Base-by-base conservation (phyloP, 139 green algal genomes). In the Closterium sp. region DNA sequence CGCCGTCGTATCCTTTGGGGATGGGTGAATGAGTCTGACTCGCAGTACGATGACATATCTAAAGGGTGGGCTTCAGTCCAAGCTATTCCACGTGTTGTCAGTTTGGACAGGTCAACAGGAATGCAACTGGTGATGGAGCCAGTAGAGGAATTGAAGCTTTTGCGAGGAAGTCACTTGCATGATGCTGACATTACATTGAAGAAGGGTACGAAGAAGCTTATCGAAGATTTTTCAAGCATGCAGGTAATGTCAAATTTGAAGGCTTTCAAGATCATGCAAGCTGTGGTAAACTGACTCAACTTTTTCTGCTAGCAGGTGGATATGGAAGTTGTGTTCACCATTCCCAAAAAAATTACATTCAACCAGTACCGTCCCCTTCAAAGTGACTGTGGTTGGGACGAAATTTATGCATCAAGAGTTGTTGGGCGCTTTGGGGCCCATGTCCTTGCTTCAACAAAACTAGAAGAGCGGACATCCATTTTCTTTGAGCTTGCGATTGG, bases 51-150 rank as follows among this genome's bases (percentile, higher is more conserved):
- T 23, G 87, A 93, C 34, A 33, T 92, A 33, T 33, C 31, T 30
- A 92, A 92, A 36, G 90, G 90, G 8, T 93, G 90, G 90, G 90
- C 90, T 21, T 92, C 87, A 23, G 64, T 93, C 19, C 34, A 88
- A 34, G 90, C 90, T 0, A 91, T 93, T 55, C 90, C 90, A 33
- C 38, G 90, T 19, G 35, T 31, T 76, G 34, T 93, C 16, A 81
- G 32, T 21, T 12, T 93, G 19, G 90, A 93, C 87, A 34, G 23
- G 35, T 31, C 5, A 23, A 84, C 89, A 32, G 89, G 84, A 36
- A 89, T 16, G 30, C 19, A 36, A 34, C 34, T 91, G 31, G 12
- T 91, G n/a, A 38, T 69, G 66, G 30, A 64, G 30, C 89, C 89
- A 23, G 89, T 91, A 81, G 89, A 88, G 89, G 89, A 91, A n/a